These are phyloP conservation scores for Paratinospora sagittata DNA, from an alignment of 164 flowering plant genomes.

Conservation along the genomic window DNA sequence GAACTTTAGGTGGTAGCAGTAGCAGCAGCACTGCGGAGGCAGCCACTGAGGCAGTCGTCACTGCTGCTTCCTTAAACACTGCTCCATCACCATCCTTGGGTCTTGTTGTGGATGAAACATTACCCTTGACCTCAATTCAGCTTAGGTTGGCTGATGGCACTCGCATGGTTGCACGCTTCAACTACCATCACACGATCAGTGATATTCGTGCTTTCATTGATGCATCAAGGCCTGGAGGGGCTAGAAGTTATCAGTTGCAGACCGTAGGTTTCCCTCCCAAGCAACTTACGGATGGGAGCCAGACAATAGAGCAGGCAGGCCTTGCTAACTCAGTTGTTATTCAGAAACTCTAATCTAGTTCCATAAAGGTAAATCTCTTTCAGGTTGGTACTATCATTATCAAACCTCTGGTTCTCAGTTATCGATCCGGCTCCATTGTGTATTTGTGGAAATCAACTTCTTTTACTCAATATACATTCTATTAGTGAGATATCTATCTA, in stretches of 20 bases:
- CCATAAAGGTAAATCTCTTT: neutral
- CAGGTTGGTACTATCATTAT: neutral
- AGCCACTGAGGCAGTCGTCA: conserved; percentile 21
- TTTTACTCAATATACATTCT: neutral
- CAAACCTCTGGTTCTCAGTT: neutral
- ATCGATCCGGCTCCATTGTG: neutral
- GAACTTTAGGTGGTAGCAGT: conserved; percentile 61
- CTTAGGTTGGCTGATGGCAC: conserved; percentile 85
- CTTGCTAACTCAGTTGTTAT: conserved; percentile 86
- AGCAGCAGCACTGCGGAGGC: conserved; percentile 16
- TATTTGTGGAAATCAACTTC: too few species aligned
- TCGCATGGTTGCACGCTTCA: conserved; percentile 75
- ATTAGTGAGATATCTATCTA: neutral
- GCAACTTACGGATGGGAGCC: conserved; percentile 52
- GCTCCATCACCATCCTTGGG: conserved; percentile 51
- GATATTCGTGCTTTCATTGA: conserved; percentile 75
- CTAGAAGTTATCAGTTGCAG: conserved; percentile 57
- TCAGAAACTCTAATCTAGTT: conserved; percentile 50
- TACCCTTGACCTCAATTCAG: conserved; percentile 78
- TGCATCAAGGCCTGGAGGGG: conserved; percentile 63
- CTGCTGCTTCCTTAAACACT: conserved; percentile 21
- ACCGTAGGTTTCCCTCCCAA: conserved; percentile 88
- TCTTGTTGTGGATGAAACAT: conserved; percentile 45
- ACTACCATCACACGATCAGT: conserved; percentile 60
- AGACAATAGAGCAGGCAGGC: conserved; percentile 87